Base-by-base conservation (phyloP, 2,329 filamentous ascomycete genomes). In the Fusarium siculi region DNA sequence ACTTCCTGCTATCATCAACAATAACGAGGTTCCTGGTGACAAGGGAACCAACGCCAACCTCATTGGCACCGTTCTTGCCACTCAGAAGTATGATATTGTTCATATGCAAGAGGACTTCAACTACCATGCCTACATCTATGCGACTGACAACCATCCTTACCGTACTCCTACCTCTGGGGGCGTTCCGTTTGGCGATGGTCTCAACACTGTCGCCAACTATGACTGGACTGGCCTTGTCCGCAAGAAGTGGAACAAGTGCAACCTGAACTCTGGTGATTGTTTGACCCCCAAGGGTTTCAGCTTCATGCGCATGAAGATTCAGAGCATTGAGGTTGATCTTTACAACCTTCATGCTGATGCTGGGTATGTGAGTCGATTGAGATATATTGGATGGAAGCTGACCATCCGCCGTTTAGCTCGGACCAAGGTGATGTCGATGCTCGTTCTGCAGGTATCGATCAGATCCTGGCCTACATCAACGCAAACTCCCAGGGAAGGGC, bases 21-120 rank as follows among this genome's bases (percentile, higher is more conserved):
- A 78, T 74, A 92, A 92, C 77, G 89, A 86, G 9, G 86, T 91
- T 4, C 66, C 66, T 9, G 90, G 91, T 28, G 87, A 91, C 79
- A 92, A 92, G 81, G 81, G 83, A 1, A 84, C 83, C 11, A 92
- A 92, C 79, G 84, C 89, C 3, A 82, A 82, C 15, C 79, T 81
- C 34, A 91, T 92, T 54, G 91, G 91, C 2, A 77, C 83, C 9
- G 83, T 87, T 58, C 89, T 93, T 74, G 82, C 87, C 9, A 72
- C 87, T 76, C 87, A 90, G 65, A 85, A 81, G 63, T 91, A 89
- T 80, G 89, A 91, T 72, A 81, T 93, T 34, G 89, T 92, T 77
- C 85, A 93, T 72, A 82, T 91, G 19, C 91, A 93, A 78, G 91
- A 92, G 83, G 89, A 92, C 78, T 92, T 92, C 84, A 91, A 91